Evolutionary conservation across 2,329 filamentous ascomycete genomes (phyloP).

Genomic region (Fusarium liriodendri): DNA sequence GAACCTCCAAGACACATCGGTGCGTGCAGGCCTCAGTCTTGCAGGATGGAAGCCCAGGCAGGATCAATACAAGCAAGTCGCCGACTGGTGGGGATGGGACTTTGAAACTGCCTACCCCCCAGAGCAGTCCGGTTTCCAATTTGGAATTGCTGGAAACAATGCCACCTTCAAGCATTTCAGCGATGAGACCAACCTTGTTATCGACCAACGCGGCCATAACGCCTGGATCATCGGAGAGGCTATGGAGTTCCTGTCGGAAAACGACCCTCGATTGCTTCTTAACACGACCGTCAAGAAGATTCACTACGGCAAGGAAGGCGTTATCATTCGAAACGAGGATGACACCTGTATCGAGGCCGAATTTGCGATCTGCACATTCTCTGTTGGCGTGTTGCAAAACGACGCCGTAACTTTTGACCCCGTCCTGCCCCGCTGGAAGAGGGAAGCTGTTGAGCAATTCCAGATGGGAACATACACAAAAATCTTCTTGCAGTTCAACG

Average conservation of each 20-base stretch:
- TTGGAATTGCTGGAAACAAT: conserved; percentile 68
- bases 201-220: conserved; percentile 71
- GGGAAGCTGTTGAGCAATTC: conserved; percentile 71
- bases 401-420: conserved; percentile 69
- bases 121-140: conserved; percentile 66
- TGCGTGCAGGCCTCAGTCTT: conserved; percentile 67
- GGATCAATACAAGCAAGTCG: conserved; percentile 65
- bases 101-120: conserved; percentile 69
- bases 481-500: conserved; percentile 76
- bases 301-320: conserved; percentile 61
- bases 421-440: conserved; percentile 71
- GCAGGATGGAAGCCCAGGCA: conserved; percentile 70
- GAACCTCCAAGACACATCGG: conserved; percentile 71
- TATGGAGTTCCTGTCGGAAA: conserved; percentile 63
- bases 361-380: conserved; percentile 76
- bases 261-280: conserved; percentile 68
- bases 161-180: conserved; percentile 71
- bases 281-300: conserved; percentile 68
- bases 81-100: conserved; percentile 70
- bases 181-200: conserved; percentile 70
- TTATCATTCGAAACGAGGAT: conserved; percentile 64
- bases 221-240: conserved; percentile 69
- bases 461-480: conserved; percentile 80
- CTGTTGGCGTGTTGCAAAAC: conserved; percentile 74
- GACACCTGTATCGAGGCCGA: conserved; percentile 68